Conservation (phyloP, 495 filamentous ascomycete species). For the Aspergillus heteromorphus region DNA sequence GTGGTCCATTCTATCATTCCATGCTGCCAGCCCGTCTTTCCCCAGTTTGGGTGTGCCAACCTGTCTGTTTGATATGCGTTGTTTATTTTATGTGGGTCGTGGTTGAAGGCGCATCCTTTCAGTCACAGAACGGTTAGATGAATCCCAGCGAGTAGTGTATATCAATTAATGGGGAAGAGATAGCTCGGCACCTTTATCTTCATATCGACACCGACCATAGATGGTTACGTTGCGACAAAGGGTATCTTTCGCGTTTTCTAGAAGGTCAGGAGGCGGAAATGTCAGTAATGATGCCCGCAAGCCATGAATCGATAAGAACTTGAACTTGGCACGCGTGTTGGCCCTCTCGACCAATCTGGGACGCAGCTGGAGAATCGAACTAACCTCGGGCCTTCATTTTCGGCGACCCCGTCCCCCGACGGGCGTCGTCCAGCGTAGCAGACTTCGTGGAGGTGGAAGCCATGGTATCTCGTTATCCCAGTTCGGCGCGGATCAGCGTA, state of each 20-base stretch:
- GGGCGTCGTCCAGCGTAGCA: constrained; percentile 38
- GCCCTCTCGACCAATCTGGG: not conserved
- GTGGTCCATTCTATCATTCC: not conserved
- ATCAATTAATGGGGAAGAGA: not conserved
- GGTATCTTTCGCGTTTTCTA: constrained; percentile 75
- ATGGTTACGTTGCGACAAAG: constrained; percentile 91
- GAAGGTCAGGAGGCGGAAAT: constrained; percentile 6
- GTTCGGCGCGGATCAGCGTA: constrained; percentile 33
- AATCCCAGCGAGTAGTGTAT: constrained; percentile 4
- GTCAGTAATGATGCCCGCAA: constrained; percentile 1
- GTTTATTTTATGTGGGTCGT: constrained; percentile 63
- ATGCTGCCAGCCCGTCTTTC: not conserved
- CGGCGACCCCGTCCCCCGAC: constrained; percentile 50
- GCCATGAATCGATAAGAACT: not conserved
- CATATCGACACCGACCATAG: constrained; percentile 88
- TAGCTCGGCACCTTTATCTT: constrained; percentile 61
- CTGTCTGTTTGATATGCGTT: constrained; percentile 50
- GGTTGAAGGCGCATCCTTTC: constrained; percentile 81
- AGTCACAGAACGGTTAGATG: constrained; percentile 22
- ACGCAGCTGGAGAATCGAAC: constrained; percentile 13
- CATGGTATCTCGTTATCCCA: constrained; percentile 34
- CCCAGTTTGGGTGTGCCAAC: constrained; percentile 31
- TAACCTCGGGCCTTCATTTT: constrained; percentile 60
- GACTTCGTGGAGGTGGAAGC: constrained; percentile 41
- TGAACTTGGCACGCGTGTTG: not conserved